A percentile compares a stretch with the other conserved stretches of the same genome.
Conservation (phyloP, 441 rosid species). For the Eutrema salsugineum region DNA sequence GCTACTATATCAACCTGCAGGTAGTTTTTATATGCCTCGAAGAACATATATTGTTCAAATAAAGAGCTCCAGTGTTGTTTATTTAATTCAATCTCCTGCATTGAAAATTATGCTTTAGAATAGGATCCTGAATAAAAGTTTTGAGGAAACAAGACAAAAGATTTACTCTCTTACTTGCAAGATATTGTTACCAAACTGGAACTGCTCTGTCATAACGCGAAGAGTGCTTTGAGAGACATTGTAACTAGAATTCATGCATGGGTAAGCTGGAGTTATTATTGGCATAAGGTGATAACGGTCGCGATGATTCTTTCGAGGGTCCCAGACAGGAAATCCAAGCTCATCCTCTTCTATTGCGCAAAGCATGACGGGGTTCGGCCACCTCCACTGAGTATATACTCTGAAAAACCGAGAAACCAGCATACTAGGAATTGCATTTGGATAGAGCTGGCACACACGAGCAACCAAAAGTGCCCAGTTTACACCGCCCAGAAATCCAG, state of each 20-base stretch:
- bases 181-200: slow-evolving; percentile 57
- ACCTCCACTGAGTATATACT: slow-evolving; percentile 91
- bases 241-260: slow-evolving; percentile 84
- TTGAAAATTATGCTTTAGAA: neutral
- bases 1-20: slow-evolving; percentile 71
- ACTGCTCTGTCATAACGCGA: slow-evolving; percentile 72
- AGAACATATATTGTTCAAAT: slow-evolving; percentile 63
- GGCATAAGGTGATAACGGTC: slow-evolving; percentile 75
- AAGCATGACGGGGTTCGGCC: slow-evolving; percentile 99
- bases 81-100: slow-evolving; percentile 66
- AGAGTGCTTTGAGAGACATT: slow-evolving; percentile 72
- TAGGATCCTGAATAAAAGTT: neutral
- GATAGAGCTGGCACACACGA: slow-evolving; percentile 90
- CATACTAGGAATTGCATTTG: slow-evolving; percentile 92
- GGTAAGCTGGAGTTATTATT: slow-evolving; percentile 78
- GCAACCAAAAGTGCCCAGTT: slow-evolving; percentile 81
- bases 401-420: slow-evolving; percentile 86
- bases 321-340: slow-evolving; percentile 82
- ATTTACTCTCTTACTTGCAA: slow-evolving; percentile 46
- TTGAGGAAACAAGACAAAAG: neutral
- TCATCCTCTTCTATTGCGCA: slow-evolving; percentile 90
- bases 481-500: slow-evolving; percentile 78
- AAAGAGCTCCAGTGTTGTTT: slow-evolving; percentile 61
- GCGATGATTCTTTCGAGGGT: slow-evolving; percentile 66
- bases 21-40: slow-evolving; percentile 71